Base-by-base conservation (phyloP, 345 rosid species). In the Tarenaya hassleriana region DNA sequence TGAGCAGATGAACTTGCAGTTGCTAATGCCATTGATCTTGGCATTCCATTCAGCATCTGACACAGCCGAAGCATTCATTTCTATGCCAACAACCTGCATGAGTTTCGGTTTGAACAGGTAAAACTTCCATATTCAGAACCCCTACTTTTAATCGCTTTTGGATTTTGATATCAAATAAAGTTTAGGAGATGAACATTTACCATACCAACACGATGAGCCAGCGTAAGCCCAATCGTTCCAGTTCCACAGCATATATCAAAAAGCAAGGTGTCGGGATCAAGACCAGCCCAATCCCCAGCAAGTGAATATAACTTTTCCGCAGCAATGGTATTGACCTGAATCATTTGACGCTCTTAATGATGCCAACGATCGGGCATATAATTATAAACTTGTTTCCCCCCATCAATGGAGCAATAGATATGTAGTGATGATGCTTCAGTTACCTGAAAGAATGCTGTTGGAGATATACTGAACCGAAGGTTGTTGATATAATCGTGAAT, bases 191-290 rank as follows among this genome's bases (percentile, higher is more conserved):
- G 2, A 24, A 2, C 5, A 24, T 24, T 73, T 83, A 88, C 98
- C 98, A 83, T 81, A 43, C 98, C 95, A 62, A 92, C 98, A 59
- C 76, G 88, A 72, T 79, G 84, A 1, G 97, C 98, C 35, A 85
- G 62, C 1, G 97, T 92, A 39, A 92, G 90, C 37, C 97, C 97
- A 18, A 92, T 92, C 16, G 95, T 88, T 58, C 98, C 95, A 20
- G 98, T 92, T 48, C 98, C 97, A 66, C 98, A 92, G 68, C 98
- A 92, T 54, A 92, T 63, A 64, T 92, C 97, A 57, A 92, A 92
- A 4, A 92, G 74, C 63, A 92, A 64, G 29, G 95, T 92, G 65
- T 85, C 90, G 12, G 86, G 84, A 66, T 82, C 82, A 66, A 92
- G 70, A 60, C 67, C 81, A 70, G 97, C 98, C 95, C 97, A 92